These are phyloP conservation scores for Daldinia sp. DNA, from an alignment of 2,329 filamentous ascomycete genomes.

Conservation along the genomic window DNA sequence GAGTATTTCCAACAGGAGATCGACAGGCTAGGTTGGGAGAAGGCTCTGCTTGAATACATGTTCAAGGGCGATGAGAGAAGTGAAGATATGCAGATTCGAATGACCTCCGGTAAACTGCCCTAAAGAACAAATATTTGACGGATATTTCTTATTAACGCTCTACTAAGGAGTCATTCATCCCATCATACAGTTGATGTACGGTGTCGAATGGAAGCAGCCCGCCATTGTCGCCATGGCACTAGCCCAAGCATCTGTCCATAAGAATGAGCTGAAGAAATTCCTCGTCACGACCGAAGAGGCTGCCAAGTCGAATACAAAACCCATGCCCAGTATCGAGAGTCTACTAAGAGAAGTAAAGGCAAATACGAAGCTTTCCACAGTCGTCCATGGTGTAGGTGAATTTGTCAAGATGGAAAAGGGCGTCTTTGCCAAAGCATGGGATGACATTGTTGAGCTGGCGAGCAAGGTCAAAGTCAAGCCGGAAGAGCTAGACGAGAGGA, in stretches of 20 bases:
- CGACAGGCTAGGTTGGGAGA: constrained; percentile 69
- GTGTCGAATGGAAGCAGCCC: constrained; percentile 84
- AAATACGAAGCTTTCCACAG: constrained; percentile 67
- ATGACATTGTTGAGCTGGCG: constrained; percentile 72
- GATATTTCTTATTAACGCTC: constrained; percentile 6
- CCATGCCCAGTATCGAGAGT: constrained; percentile 63
- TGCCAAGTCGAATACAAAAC: constrained; percentile 51
- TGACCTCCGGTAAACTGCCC: constrained; percentile 69
- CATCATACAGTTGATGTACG: constrained; percentile 87
- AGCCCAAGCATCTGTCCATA: constrained; percentile 80
- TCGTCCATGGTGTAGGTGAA: constrained; percentile 63
- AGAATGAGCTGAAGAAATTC: constrained; percentile 65
- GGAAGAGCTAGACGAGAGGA: constrained; percentile 67
- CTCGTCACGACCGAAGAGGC: constrained; percentile 66
- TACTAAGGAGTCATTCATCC: constrained; percentile 77
- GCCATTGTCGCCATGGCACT: constrained; percentile 84
- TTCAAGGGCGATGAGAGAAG: constrained; percentile 74
- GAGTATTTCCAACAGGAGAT: constrained; percentile 82
- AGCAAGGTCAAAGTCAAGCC: constrained; percentile 68
- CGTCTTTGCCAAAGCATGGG: constrained; percentile 70
- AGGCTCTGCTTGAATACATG: constrained; percentile 73
- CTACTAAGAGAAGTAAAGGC: constrained; percentile 71
- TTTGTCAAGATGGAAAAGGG: constrained; percentile 76
- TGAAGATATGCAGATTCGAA: constrained; percentile 75
- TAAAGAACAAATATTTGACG: neutral